These are phyloP conservation scores for Gymnopus androsaceus DNA, from an alignment of 1,284 basidiomycete genomes.

Conservation along the genomic window DNA sequence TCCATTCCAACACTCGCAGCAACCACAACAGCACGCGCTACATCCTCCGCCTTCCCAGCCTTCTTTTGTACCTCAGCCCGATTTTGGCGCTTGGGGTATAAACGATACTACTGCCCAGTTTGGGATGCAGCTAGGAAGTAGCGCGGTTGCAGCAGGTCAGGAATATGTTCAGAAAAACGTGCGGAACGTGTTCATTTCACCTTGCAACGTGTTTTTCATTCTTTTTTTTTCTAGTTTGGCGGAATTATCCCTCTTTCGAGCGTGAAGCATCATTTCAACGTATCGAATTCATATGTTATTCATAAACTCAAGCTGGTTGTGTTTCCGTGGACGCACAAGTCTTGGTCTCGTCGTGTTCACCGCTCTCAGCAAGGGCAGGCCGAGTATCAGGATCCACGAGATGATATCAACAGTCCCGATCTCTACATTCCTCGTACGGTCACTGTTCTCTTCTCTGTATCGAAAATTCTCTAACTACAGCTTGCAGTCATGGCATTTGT, in stretches of 20 bases:
- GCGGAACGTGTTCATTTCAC: conserved; percentile 31
- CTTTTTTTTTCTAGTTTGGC: conserved; percentile 61
- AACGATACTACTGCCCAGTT: conserved; percentile 95
- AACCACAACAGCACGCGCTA: conserved; percentile 21
- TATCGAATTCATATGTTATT: conserved; percentile 95
- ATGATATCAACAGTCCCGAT: conserved; percentile 96
- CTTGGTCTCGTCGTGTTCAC: conserved; percentile 71
- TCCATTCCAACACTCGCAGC: conserved; percentile 32
- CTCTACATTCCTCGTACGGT: conserved; percentile 91
- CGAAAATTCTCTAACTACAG: neutral
- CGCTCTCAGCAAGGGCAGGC: conserved; percentile 68
- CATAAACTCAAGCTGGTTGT: conserved; percentile 88
- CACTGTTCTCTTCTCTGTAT: conserved; percentile 8
- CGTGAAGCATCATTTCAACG: conserved; percentile 95
- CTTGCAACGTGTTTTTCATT: conserved; percentile 4
- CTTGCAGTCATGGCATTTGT: conserved; percentile 89
- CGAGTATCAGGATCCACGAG: conserved; percentile 87
- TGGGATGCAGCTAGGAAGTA: conserved; percentile 94
- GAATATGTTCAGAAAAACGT: conserved; percentile 96
- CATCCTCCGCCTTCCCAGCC: conserved; percentile 32
- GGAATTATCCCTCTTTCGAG: conserved; percentile 75
- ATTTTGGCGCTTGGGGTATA: conserved; percentile 78
- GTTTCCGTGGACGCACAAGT: conserved; percentile 93
- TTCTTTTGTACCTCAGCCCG: conserved; percentile 28
- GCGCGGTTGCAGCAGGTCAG: conserved; percentile 90